Conservation (phyloP, 768 basidiomycete genomes). For the Sporobolomyces phaffii region DNA sequence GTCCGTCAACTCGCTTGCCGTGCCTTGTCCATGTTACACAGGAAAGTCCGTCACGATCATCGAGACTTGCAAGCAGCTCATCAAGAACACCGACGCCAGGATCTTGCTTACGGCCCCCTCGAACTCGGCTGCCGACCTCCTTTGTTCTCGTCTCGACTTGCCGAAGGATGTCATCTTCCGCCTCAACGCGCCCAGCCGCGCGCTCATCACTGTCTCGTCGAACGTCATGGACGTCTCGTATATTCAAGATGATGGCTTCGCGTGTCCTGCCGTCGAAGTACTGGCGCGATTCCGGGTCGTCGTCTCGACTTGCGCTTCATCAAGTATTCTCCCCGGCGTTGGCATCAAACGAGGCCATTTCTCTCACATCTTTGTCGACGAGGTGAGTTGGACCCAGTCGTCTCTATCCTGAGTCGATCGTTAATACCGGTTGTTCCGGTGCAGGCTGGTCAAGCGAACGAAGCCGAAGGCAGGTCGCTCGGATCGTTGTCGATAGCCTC, state of each 20-base stretch:
- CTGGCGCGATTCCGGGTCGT: constrained; percentile 43
- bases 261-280: constrained; percentile 18
- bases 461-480: constrained; percentile 12
- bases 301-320: constrained; percentile 40
- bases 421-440: not conserved
- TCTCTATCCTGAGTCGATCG: not conserved
- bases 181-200: constrained; percentile 43
- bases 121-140: constrained; percentile 47
- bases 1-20: no score
- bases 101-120: constrained; percentile 44
- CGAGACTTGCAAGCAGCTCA: constrained; percentile 44
- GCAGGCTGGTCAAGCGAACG: constrained; percentile 22
- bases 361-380: constrained; percentile 27
- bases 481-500: not conserved
- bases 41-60: constrained; percentile 39
- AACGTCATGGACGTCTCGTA: not conserved
- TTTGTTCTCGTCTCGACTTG: constrained; percentile 42
- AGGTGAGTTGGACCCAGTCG: not conserved
- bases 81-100: constrained; percentile 34
- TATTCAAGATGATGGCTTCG: constrained; percentile 38
- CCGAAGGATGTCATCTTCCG: constrained; percentile 29
- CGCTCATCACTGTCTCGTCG: constrained; percentile 42
- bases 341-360: constrained; percentile 3
- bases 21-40: not conserved
- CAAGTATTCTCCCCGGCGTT: constrained; percentile 8